These are phyloP conservation scores for Fusarium siculi DNA, from an alignment of 2,329 filamentous ascomycete genomes.

Conservation along the genomic window DNA sequence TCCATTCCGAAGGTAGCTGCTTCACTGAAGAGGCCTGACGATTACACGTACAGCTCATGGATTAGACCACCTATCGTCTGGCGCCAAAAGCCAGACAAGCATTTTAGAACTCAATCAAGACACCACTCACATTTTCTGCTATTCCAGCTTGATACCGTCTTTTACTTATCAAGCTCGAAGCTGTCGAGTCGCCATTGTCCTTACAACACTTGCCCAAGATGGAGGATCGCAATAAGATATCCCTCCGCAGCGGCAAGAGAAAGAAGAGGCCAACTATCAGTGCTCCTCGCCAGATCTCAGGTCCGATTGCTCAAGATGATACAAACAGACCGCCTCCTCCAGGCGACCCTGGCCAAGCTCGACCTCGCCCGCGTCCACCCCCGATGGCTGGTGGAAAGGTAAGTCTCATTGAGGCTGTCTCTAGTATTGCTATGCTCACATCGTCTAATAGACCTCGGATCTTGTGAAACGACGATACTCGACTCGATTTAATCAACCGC, in stretches of 20 bases:
- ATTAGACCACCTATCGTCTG: constrained; percentile 27
- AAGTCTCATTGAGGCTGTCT: constrained; percentile 27
- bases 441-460: constrained; percentile 70
- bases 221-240: constrained; percentile 70
- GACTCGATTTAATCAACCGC: constrained; percentile 84
- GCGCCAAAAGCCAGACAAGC: constrained; percentile 29
- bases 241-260: constrained; percentile 71
- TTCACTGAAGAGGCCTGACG: constrained; percentile 15
- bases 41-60: constrained; percentile 31
- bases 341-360: constrained; percentile 45
- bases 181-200: neutral
- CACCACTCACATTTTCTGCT: constrained; percentile 5
- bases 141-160: neutral
- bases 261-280: constrained; percentile 71
- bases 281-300: constrained; percentile 71
- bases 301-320: constrained; percentile 65
- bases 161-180: neutral
- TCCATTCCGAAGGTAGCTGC: constrained; percentile 12
- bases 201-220: constrained; percentile 52
- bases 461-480: constrained; percentile 96
- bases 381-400: constrained; percentile 68
- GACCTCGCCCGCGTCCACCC: constrained; percentile 58
- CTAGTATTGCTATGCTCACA: constrained; percentile 28
- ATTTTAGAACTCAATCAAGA: constrained; percentile 8
- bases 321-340: constrained; percentile 43